These are phyloP conservation scores for Exutisphaerella laricina DNA, from an alignment of 2,329 filamentous ascomycete species.

Conservation along the genomic window DNA sequence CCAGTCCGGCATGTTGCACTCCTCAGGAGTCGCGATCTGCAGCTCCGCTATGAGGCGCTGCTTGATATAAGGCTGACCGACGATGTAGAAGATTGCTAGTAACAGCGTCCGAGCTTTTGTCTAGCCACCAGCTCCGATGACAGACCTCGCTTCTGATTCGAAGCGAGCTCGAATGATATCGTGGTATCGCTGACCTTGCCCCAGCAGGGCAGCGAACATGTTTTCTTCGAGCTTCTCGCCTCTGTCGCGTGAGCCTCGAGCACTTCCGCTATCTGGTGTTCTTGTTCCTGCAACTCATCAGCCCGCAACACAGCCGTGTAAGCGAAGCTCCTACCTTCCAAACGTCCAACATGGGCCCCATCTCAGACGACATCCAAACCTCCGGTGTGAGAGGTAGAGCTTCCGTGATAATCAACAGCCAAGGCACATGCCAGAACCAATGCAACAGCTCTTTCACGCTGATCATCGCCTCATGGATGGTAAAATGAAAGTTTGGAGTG, in stretches of 20 bases:
- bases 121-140: background rate
- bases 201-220: background rate
- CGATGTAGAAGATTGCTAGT: background rate
- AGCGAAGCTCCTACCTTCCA: background rate
- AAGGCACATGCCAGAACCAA: conserved; percentile 2
- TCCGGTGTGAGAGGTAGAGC: background rate
- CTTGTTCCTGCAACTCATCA: background rate
- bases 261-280: background rate
- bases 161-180: background rate
- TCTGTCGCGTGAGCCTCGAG: background rate
- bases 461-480: background rate
- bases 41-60: background rate
- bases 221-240: background rate
- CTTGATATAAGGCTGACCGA: background rate
- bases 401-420: background rate
- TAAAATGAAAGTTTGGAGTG: background rate
- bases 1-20: background rate
- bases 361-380: background rate
- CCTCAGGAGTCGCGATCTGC: background rate
- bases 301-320: background rate
- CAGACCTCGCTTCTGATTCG: background rate
- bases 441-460: background rate
- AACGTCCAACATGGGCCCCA: background rate
- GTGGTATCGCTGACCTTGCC: background rate
- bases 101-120: background rate